These are phyloP conservation scores for Blastocrithidia nonstop DNA, from an alignment of 208 protist species.

Conservation along the genomic window DNA sequence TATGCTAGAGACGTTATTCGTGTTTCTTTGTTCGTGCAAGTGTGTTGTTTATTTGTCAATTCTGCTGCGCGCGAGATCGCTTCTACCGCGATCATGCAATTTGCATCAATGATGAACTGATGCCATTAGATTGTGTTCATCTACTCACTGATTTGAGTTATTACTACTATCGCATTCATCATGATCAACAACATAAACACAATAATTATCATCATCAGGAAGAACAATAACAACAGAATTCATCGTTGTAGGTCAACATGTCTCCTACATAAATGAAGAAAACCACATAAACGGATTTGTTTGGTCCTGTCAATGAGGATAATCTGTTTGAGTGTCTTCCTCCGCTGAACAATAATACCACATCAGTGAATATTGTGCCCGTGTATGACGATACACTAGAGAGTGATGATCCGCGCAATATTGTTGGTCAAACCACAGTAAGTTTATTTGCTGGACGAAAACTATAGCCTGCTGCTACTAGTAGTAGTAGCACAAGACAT, in stretches of 20 bases:
- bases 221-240: conserved; percentile 19
- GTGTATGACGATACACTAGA: too few species aligned
- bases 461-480: too few species aligned
- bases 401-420: too few species aligned
- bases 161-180: conserved; percentile 17
- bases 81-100: conserved; percentile 66
- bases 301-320: too few species aligned
- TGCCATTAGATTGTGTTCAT: conserved; percentile 21
- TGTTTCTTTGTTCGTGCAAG: conserved; percentile 48
- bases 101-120: conserved; percentile 74
- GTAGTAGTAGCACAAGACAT: too few species aligned
- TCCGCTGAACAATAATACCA: too few species aligned
- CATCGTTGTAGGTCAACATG: conserved; percentile 19
- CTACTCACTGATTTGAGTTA: conserved; percentile 25
- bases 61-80: conserved; percentile 59
- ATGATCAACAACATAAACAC: conserved; percentile 9
- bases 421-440: too few species aligned
- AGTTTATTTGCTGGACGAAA: too few species aligned
- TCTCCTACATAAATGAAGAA: too few species aligned
- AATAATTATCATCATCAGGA: conserved; percentile 13
- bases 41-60: conserved; percentile 60
- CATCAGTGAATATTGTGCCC: too few species aligned
- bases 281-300: too few species aligned
- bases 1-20: conserved; percentile 32
- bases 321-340: too few species aligned